Evolutionary conservation across 2,329 filamentous ascomycete species (phyloP).

Genomic region (Lachnellula cervina): DNA sequence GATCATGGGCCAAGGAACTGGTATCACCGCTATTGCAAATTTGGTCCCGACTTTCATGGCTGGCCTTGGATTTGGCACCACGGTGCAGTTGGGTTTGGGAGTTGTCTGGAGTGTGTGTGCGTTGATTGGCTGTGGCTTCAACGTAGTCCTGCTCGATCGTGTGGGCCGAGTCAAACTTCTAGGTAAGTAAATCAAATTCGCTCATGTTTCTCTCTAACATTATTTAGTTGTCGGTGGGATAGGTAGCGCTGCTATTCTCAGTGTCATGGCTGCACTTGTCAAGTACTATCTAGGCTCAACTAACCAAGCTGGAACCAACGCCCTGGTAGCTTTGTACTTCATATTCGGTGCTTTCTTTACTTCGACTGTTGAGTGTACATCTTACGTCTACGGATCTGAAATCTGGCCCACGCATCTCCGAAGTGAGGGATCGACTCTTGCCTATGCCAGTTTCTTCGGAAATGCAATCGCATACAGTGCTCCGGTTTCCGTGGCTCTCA

Average conservation of each 20-base stretch:
- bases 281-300: conserved; percentile 23
- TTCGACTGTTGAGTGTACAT: conserved; percentile 5
- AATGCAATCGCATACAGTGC: conserved; percentile 22
- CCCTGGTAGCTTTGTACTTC: conserved; percentile 21
- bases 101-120: conserved; percentile 27
- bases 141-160: conserved; percentile 26
- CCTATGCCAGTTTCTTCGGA: conserved; percentile 23
- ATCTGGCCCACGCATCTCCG: conserved; percentile 34
- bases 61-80: conserved; percentile 28
- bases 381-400: conserved; percentile 33
- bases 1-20: conserved; percentile 31
- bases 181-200: conserved; percentile 12
- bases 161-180: conserved; percentile 22
- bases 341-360: conserved; percentile 26
- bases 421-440: conserved; percentile 10
- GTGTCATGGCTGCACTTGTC: conserved; percentile 21
- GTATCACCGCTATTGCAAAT: conserved; percentile 29
- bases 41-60: conserved; percentile 30
- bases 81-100: conserved; percentile 28
- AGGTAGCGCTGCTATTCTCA: conserved; percentile 19
- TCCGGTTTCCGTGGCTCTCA: conserved; percentile 11
- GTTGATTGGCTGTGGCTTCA: conserved; percentile 28
- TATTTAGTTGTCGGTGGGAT: conserved; percentile 21
- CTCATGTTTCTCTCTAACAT: conserved; percentile 2
- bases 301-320: conserved; percentile 22